Evolutionary conservation across 1,284 basidiomycete genomes (phyloP), one percentile per base, ranked within the genome.

Genomic region (Gastroboletus turbinatus): DNA sequence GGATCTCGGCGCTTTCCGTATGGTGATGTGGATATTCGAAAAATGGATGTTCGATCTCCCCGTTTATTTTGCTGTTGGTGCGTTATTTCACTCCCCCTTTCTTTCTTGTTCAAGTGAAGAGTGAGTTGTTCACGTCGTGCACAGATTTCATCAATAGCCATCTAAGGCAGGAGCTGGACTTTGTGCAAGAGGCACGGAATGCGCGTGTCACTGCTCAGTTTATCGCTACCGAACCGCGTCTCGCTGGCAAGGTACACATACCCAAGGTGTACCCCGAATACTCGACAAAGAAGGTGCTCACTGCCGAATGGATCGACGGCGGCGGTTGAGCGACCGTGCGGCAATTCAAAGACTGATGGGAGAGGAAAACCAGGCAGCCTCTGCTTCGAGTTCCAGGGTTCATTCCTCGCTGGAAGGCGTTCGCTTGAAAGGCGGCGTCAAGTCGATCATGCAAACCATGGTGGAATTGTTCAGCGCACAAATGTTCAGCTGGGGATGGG

Each of bases 401-500:
- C 57, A 56, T 21, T 61, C 45, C 48, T 61, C 46, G 7, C 57
- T 66, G 21, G 62, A 69, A 39, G 58, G 56, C 27, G 72, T 73
- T 40, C 75, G 76, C 7, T 73, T 88, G n/a, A 80, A 79, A 61
- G 88, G 87, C 7, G 87, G 87, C 9, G 74, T 84, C 16, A 77
- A 82, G 56, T 79, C 83, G 39, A 76, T 89, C 55, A 89, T 92
- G 87, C 79, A 88, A 53, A 85, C 85, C 17, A 92, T 92, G 82
- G 84, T 91, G 25, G 90, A 92, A 54, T 79, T 94, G 2, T 92
- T 92, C 75, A 84, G 84, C 29, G 87, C 87, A 0, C 88, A 91
- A 77, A 93, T 94, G 67, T 96, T 96, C 70, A 82, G 82, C 57
- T 96, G 89, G 88, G 93, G 93, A 6, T 94, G 87, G 79, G 84